Evolutionary conservation across 73 alveolate species (phyloP), one percentile per base, ranked within the genome.

Genomic region (Blepharisma stoltei): DNA sequence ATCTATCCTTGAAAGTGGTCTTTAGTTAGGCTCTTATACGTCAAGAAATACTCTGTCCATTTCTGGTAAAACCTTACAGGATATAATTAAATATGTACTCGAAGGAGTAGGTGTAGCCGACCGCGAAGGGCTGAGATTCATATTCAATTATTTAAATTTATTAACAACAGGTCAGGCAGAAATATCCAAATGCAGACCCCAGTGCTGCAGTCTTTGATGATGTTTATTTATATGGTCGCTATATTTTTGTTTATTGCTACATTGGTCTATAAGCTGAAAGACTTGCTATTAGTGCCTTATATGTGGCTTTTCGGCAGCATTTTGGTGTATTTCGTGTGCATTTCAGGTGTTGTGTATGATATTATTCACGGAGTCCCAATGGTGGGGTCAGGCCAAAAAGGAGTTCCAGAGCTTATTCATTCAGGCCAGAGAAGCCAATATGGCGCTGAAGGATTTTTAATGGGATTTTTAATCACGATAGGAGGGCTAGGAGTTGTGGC

Each of bases 381-480:
- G 77, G 94, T 67, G 70, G 65, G 93, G 18, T 2, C 1, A 9
- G 23, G 23, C 65, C 49, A 41, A 43, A 84, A 88, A 8, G 79
- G 71, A 37, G 88, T 83, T 0, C 77, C 88, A 53, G 94, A 88
- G 70, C 88, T 84, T 81, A 82, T 91, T 81, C 84, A 85, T 77
- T 77, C 86, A 37, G 86, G 88, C 5, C 89, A 88, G 67, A 91
- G 97, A 84, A 55, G 86, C 7, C 92, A 91, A 82, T 91, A 84
- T 82, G 87, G 86, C 49, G 95, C 93, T 44, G 97, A 91, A 78
- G 97, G 97, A 0, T 85, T 84, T 53, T 71, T 90, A 32, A 78
- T 83, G 88, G 52, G 87, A 45, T 67, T 83, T 68, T 71, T 89
- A 54, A 60, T 67, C 46, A 68, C 66, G 65, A 38, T 55, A 9